Evolutionary conservation across 2,329 filamentous ascomycete species (phyloP), one percentile per base, ranked within the genome.

Genomic region (Exophiala xenobiotica): DNA sequence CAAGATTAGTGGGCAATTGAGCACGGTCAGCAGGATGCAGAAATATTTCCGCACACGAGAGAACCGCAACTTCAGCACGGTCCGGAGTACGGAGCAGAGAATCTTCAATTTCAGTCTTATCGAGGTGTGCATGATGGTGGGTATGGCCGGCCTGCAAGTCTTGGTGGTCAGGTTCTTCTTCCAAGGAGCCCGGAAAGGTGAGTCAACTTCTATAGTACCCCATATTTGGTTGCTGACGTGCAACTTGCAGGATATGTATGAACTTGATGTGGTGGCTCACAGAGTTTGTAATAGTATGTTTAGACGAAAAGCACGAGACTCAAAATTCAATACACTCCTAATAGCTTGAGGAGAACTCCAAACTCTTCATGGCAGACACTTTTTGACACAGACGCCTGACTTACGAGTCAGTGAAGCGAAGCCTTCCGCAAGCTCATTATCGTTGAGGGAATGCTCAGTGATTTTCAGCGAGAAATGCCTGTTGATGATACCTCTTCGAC

Each of bases 21-120:
- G 90, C 11, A 96, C 91, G 57, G 93, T 99, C 67, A 90, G 88
- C 35, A 83, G 93, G 66, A 96, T 96, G 77, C 93, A 99, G 68
- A 99, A 99, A 71, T 99, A 99, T 78, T 99, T 99, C 84, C 88
- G 95, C 58, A 99, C 93, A 2, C 85, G 93, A 61, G 93, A 99
- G 79, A 99, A 99, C 80, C 83, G 93, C 57, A 99, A 99, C 75
- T 97, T 99, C 75, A 95, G 89, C 75, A 99, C 93, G 7, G 93
- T 99, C 64, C 82, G 89, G 70, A 96, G 91, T 75, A 99, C 93
- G 33, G 93, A 99, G 78, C 83, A 83, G 69, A 81, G 93, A 58
- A 99, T 99, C 65, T 90, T 96, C 76, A 97, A 96, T 74, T 96
- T 99, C 72, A 95, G 89, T 69, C 78, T 99, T 67, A 87, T 97